Percentiles rank a stretch among this genome's conserved stretches.
phyloP scores from a whole-genome alignment of 164 flowering plant species.

The Dillenia turbinata region DNA sequence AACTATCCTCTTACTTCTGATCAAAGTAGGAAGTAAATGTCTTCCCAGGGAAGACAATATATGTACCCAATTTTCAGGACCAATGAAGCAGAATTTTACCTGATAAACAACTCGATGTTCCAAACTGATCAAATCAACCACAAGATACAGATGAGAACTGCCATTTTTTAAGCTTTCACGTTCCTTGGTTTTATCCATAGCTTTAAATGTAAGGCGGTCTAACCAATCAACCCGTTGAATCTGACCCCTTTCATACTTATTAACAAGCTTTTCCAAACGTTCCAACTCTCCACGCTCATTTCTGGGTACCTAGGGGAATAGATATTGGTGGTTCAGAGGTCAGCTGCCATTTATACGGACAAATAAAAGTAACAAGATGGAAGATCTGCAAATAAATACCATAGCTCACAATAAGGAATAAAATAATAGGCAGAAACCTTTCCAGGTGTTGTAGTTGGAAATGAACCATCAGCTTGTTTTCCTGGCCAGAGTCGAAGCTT shows the following conservation, averaged over 20 bases:
- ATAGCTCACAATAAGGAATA: neutral
- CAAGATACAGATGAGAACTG: constrained; percentile 57
- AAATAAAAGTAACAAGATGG: neutral
- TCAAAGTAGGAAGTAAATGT: too few species aligned
- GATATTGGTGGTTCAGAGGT: neutral
- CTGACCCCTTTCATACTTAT: constrained; percentile 95
- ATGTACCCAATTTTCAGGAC: too few species aligned
- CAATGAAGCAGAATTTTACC: constrained; percentile 32
- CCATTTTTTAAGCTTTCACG: constrained; percentile 66
- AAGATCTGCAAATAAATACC: neutral
- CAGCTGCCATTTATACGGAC: neutral
- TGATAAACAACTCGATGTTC: constrained; percentile 98
- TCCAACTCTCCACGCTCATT: constrained; percentile 94
- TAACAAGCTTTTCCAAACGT: constrained; percentile 83
- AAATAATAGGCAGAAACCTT: constrained; percentile 44
- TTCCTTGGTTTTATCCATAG: constrained; percentile 83
- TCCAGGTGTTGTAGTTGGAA: constrained; percentile 85
- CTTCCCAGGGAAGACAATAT: too few species aligned
- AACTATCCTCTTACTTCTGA: too few species aligned
- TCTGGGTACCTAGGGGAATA: constrained; percentile 67
- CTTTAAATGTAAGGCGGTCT: constrained; percentile 81
- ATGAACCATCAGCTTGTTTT: constrained; percentile 93
- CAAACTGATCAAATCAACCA: constrained; percentile 89
- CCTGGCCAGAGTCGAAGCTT: constrained; percentile 92
- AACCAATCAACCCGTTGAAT: constrained; percentile 94